These are phyloP conservation scores for Fusarium pininemorale DNA, from an alignment of 2,329 filamentous ascomycete species.

Conservation along the genomic window DNA sequence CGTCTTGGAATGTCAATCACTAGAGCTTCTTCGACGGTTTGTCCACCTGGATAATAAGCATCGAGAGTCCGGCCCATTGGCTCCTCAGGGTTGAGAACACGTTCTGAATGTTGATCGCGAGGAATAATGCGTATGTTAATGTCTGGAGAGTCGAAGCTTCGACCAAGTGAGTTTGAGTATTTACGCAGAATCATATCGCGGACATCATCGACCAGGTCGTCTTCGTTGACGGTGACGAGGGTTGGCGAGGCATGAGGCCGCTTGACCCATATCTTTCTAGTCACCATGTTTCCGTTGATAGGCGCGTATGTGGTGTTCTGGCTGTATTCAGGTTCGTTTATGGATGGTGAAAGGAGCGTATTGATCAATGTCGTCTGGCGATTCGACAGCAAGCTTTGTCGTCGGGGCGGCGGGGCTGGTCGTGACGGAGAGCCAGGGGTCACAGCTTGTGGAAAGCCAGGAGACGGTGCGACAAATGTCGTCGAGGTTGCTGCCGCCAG, in stretches of 20 bases:
- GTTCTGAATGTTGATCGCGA: conserved; percentile 73
- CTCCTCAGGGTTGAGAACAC: conserved; percentile 85
- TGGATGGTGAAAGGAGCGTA: conserved; percentile 44
- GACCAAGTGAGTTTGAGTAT: conserved; percentile 91
- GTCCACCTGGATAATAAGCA: conserved; percentile 84
- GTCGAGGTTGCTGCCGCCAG: conserved; percentile 47
- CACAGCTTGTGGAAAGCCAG: conserved; percentile 32
- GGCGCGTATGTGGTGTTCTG: conserved; percentile 39
- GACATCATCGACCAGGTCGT: conserved; percentile 93
- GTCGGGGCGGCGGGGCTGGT: conserved; percentile 38
- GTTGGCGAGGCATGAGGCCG: conserved; percentile 87
- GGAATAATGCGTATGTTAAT: conserved; percentile 80
- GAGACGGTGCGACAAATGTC: conserved; percentile 49
- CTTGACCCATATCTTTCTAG: conserved; percentile 94
- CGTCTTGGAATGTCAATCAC: conserved; percentile 87
- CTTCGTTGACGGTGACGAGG: conserved; percentile 82
- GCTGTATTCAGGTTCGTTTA: conserved; percentile 35
- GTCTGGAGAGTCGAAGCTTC: conserved; percentile 90
- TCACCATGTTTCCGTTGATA: conserved; percentile 64
- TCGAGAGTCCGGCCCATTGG: conserved; percentile 81
- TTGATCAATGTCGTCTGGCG: conserved; percentile 47
- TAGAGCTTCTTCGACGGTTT: conserved; percentile 87
- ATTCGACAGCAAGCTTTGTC: conserved; percentile 51
- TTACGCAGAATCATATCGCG: conserved; percentile 92
- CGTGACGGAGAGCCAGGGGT: conserved; percentile 31